A percentile compares a stretch with the other conserved stretches of the same genome.
Evolutionary conservation across 2,329 filamentous ascomycete species (phyloP).

Genomic region (Plenodomus tracheiphilus): DNA sequence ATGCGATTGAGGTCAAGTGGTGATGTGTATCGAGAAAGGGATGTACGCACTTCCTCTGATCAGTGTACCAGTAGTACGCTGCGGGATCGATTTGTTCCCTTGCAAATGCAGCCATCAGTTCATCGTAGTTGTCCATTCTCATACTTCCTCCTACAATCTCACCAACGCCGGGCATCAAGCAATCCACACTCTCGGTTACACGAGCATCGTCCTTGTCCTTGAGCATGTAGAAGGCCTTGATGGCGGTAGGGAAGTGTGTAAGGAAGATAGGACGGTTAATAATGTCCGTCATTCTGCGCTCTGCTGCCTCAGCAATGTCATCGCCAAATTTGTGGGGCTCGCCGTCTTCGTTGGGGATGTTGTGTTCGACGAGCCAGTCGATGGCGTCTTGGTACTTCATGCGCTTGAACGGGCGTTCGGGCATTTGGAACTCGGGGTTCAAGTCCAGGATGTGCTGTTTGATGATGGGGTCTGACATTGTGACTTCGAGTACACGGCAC

Average conservation of each 20-base stretch:
- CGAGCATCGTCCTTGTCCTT: slow-evolving; percentile 76
- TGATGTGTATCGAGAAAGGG: neutral
- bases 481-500: slow-evolving; percentile 79
- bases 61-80: slow-evolving; percentile 98
- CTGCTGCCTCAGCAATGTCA: slow-evolving; percentile 96
- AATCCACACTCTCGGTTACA: slow-evolving; percentile 91
- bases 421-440: slow-evolving; percentile 87
- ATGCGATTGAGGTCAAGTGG: neutral
- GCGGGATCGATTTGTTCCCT: slow-evolving; percentile 81
- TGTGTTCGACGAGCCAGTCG: slow-evolving; percentile 86
- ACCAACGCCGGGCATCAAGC: slow-evolving; percentile 87
- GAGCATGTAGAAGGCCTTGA: slow-evolving; percentile 99
- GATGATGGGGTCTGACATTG: slow-evolving; percentile 72
- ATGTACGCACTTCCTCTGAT: slow-evolving; percentile 81
- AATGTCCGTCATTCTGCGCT: slow-evolving; percentile 94
- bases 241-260: slow-evolving; percentile 94
- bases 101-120: slow-evolving; percentile 81
- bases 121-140: slow-evolving; percentile 91
- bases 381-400: slow-evolving; percentile 97
- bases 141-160: slow-evolving; percentile 97
- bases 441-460: slow-evolving; percentile 77
- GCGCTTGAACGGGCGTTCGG: slow-evolving; percentile 83
- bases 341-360: slow-evolving; percentile 91
- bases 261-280: slow-evolving; percentile 96
- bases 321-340: slow-evolving; percentile 90